Evolutionary conservation across 768 basidiomycete species (phyloP), one percentile per base, ranked within the genome.

Genomic region (Agaricus blazei): DNA sequence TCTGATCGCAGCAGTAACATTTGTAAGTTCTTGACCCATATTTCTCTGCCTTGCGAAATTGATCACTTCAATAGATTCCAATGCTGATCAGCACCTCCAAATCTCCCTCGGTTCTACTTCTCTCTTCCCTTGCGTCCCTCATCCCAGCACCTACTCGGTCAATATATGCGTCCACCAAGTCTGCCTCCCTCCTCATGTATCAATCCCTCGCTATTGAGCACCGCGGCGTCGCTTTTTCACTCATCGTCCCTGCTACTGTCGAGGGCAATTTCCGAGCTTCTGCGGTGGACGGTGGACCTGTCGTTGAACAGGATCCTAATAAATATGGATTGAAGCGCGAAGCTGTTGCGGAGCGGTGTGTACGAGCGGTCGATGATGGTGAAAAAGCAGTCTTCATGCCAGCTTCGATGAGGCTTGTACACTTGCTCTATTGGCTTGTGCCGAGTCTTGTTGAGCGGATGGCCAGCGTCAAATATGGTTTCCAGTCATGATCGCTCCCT

Each of bases 131-230:
- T 2, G 94, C 87, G 2, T 83, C 90, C 2, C 74, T 87, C 5
- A 84, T 94, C 36, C 90, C 94, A 2, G 83, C 93, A 0, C 94
- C 94, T 0, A 93, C 90, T 0, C 85, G 94, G 6, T 73, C 90
- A 0, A 71, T 98, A 36, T 98, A 98, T 65, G 83, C 80, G 0
- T 83, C 92, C 3, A 90, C 88, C 9, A 97, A 98, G 67, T 76
- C 87, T 2, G 88, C 93, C 0, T 83, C 88, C 1, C 78, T 90
- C 28, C 59, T 86, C 4, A 82, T 94, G 54, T 93, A 84, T 67
- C 88, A 90, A 67, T 76, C 87, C 0, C 81, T 93, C 31, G 73
- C 90, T 3, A 88, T 92, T 57, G 92, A 93, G 60, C 86, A 93
- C 58, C 87, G 89, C 5, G 64, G 68, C 2, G 81, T 94, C 60